These are phyloP conservation scores for Sarcodon aspratus DNA, from an alignment of 768 basidiomycete genomes.

Conservation along the genomic window DNA sequence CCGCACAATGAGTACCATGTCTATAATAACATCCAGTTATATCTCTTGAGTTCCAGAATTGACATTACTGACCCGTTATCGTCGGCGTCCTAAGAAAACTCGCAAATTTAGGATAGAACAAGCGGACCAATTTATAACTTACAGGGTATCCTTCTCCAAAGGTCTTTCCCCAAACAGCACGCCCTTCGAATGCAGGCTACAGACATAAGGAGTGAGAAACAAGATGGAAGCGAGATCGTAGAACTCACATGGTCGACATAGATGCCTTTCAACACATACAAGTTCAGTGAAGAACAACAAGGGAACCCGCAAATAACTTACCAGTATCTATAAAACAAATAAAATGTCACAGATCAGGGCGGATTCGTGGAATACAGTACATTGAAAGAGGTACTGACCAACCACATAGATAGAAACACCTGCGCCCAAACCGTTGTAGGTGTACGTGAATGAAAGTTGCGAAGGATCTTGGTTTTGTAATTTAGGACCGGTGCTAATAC, in stretches of 20 bases:
- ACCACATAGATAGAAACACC: constrained; percentile 33
- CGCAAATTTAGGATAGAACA: no score
- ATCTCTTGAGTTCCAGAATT: no score
- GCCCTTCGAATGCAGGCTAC: no score
- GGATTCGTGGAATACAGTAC: constrained; percentile 12
- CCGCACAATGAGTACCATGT: no score
- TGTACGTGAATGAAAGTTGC: constrained; percentile 9
- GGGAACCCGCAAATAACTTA: background rate
- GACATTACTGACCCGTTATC: no score
- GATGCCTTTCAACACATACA: background rate
- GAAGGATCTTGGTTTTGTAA: constrained; percentile 6
- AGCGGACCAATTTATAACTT: background rate
- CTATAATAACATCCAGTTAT: no score
- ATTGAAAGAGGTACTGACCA: constrained; percentile 13
- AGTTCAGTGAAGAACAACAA: background rate
- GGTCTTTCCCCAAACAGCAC: no score
- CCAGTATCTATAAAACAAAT: constrained; percentile 28
- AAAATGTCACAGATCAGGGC: background rate
- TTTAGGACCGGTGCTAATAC: constrained; percentile 7
- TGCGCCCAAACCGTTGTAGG: constrained; percentile 17
- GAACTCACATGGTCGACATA: constrained; percentile 1
- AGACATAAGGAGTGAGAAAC: no score
- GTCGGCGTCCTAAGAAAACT: no score
- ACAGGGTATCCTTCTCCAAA: background rate
- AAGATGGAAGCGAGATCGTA: no score